phyloP scores from a whole-genome alignment of 192 early-diverging fungal genomes.

The Powellomyces hirtus region DNA sequence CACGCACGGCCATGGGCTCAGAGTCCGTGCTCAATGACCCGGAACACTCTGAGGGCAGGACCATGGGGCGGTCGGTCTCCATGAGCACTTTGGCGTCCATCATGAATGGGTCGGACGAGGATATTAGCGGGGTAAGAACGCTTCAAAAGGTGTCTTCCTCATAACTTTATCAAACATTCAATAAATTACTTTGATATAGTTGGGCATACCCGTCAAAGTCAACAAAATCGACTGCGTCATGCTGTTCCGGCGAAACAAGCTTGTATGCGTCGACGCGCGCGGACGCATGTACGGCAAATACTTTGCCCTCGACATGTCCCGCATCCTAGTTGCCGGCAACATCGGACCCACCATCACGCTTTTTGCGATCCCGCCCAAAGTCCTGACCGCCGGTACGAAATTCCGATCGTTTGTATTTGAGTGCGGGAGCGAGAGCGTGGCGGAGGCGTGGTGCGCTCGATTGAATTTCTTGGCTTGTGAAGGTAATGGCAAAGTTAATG shows the following conservation, averaged over 20 bases:
- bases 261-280: neutral
- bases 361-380: neutral
- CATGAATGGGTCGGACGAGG: neutral
- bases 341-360: neutral
- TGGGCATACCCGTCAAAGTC: neutral
- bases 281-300: neutral
- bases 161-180: too few relatives aligned
- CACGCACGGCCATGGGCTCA: neutral
- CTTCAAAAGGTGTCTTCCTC: neutral
- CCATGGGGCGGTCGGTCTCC: neutral
- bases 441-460: neutral
- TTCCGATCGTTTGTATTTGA: neutral
- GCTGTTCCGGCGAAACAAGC: neutral
- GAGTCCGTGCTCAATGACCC: neutral
- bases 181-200: neutral
- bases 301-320: slow-evolving; percentile 6
- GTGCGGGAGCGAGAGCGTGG: neutral
- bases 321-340: slow-evolving; percentile 1
- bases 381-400: neutral
- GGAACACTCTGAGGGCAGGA: neutral
- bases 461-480: neutral
- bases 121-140: neutral
- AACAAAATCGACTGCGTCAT: neutral
- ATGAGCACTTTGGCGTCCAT: neutral
- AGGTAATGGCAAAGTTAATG: neutral